These are phyloP conservation scores for Breviolum minutum DNA, from an alignment of 73 alveolate genomes.

Conservation along the genomic window DNA sequence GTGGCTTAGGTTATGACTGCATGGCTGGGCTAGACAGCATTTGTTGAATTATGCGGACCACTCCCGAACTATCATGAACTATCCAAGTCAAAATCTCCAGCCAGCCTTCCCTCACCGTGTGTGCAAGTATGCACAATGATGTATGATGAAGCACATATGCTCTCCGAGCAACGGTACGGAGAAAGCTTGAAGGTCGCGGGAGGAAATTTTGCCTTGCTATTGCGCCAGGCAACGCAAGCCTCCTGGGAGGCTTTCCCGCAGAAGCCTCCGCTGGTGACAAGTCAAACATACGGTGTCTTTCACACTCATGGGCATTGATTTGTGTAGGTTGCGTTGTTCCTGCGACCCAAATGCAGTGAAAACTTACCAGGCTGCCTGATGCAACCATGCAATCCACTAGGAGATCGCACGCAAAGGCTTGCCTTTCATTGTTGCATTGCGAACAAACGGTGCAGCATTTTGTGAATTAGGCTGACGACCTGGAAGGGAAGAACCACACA, in stretches of 20 bases:
- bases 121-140: too few relatives aligned
- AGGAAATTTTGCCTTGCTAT: conserved; percentile 13
- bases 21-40: too few relatives aligned
- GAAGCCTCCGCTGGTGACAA: background rate
- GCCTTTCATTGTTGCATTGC: background rate
- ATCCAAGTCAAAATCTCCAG: background rate
- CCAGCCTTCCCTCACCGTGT: background rate
- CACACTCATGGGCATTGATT: too few relatives aligned
- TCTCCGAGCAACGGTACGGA: background rate
- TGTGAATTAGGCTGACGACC: too few relatives aligned
- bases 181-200: conserved; percentile 12
- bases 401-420: conserved; percentile 27
- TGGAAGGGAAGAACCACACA: background rate
- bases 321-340: too few relatives aligned
- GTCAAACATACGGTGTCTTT: too few relatives aligned
- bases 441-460: too few relatives aligned
- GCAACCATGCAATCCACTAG: conserved; percentile 3
- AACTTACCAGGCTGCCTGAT: background rate
- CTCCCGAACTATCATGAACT: too few relatives aligned
- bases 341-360: background rate
- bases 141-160: background rate
- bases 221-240: conserved; percentile 7
- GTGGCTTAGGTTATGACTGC: too few relatives aligned
- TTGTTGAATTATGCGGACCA: too few relatives aligned
- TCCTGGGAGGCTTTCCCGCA: conserved; percentile 26